Conservation (phyloP, 441 rosid species). For the Gossypium gossypioides region DNA sequence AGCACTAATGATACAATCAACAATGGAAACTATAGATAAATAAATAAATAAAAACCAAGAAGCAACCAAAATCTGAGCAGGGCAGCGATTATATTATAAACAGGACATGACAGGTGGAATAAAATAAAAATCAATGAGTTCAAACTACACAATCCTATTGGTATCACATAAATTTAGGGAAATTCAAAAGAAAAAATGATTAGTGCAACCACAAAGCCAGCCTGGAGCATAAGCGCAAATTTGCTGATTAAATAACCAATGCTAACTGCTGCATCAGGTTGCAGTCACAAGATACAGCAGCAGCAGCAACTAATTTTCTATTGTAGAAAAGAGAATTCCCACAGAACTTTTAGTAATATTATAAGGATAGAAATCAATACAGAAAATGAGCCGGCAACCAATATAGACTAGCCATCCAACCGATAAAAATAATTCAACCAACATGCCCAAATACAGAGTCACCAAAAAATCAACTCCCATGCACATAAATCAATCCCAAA, state of each 20-base stretch:
- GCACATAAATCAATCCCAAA: constrained; percentile 15
- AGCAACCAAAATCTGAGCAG: background rate
- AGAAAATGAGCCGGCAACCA: constrained; percentile 3
- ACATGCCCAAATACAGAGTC: constrained; percentile 10
- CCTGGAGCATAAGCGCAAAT: background rate
- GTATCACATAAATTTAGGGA: background rate
- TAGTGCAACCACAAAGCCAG: background rate
- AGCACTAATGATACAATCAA: background rate
- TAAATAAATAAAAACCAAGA: background rate
- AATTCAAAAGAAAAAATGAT: background rate
- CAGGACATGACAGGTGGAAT: background rate
- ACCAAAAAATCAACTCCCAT: constrained; percentile 12
- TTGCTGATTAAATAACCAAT: background rate
- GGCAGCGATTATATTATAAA: background rate
- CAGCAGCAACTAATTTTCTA: background rate
- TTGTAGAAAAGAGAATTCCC: background rate
- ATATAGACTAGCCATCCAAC: background rate
- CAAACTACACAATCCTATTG: background rate
- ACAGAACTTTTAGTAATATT: background rate
- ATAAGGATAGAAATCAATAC: background rate
- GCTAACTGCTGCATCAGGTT: background rate
- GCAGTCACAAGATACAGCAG: background rate
- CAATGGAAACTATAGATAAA: background rate
- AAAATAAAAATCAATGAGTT: background rate
- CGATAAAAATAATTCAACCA: constrained; percentile 16